Conservation (phyloP, 2,329 filamentous ascomycete genomes). For the Aspergillus versicolor region DNA sequence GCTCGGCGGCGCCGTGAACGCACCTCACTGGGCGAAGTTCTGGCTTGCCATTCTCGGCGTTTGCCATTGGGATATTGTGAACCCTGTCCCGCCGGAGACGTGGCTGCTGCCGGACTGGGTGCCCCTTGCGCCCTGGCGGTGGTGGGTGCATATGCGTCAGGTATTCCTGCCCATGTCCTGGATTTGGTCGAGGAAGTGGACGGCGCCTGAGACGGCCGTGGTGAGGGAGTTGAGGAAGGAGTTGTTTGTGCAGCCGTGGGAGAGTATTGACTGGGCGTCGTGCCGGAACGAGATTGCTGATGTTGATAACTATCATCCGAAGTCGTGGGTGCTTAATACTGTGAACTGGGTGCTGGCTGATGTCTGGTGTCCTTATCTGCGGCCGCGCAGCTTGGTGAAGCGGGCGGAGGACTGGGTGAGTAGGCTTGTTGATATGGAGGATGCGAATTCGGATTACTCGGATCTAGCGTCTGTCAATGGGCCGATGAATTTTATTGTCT, state of each 20-base stretch:
- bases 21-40: constrained; percentile 93
- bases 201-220: constrained; percentile 70
- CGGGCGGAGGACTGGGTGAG: constrained; percentile 78
- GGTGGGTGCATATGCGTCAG: constrained; percentile 97
- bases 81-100: constrained; percentile 87
- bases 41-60: constrained; percentile 86
- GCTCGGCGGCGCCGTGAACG: constrained; percentile 78
- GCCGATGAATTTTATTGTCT: constrained; percentile 81
- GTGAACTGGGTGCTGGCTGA: constrained; percentile 76
- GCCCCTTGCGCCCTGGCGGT: constrained; percentile 84
- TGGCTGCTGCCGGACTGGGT: constrained; percentile 90
- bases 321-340: constrained; percentile 76
- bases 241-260: constrained; percentile 75
- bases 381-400: constrained; percentile 63
- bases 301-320: constrained; percentile 88
- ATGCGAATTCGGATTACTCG: constrained; percentile 85
- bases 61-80: constrained; percentile 86
- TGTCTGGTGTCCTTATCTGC: constrained; percentile 76
- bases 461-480: constrained; percentile 85
- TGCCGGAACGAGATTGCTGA: constrained; percentile 80
- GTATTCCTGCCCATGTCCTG: constrained; percentile 94
- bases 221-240: constrained; percentile 74
- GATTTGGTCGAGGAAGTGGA: constrained; percentile 80
- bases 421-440: constrained; percentile 83
- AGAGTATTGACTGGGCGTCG: constrained; percentile 70